Evolutionary conservation across 352 stramenopile genomes (phyloP).

Genomic region (Elongisporangium prolatum): DNA sequence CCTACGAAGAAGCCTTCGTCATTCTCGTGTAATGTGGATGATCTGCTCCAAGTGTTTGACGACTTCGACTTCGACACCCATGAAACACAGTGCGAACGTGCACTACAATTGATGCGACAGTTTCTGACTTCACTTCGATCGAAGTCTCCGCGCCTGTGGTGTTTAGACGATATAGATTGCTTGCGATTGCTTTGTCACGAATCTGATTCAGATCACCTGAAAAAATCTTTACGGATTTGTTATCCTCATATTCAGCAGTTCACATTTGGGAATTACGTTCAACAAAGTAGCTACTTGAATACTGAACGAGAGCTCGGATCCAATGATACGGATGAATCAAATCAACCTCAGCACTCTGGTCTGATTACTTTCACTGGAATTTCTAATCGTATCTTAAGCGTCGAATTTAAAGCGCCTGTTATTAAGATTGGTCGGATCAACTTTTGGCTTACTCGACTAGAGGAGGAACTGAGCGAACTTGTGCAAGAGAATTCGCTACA

Average conservation of each 20-base stretch:
- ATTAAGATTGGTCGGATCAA: conserved; percentile 61
- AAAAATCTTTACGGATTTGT: conserved; percentile 22
- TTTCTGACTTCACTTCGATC: conserved; percentile 35
- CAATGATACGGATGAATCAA: neutral
- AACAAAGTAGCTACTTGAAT: neutral
- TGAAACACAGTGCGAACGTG: conserved; percentile 31
- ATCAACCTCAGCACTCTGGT: neutral
- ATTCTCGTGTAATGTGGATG: conserved; percentile 14
- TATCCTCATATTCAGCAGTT: conserved; percentile 41
- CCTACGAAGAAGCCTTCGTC: neutral
- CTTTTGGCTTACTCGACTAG: conserved; percentile 59
- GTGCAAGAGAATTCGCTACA: conserved; percentile 21
- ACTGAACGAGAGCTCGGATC: no score
- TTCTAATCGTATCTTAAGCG: neutral
- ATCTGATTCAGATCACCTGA: conserved; percentile 24
- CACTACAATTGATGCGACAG: conserved; percentile 24
- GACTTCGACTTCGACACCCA: conserved; percentile 49
- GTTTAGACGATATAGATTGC: conserved; percentile 30
- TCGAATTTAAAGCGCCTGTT: conserved; percentile 26
- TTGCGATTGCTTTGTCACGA: conserved; percentile 37
- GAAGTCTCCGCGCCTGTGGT: conserved; percentile 34
- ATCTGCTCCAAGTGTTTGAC: conserved; percentile 38
- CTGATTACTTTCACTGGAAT: conserved; percentile 7
- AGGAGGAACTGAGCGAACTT: conserved; percentile 53
- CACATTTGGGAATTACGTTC: neutral